Percentiles rank a stretch among this genome's conserved stretches.
phyloP scores from a whole-genome alignment of 495 filamentous ascomycete genomes.

The Pseudevernia furfuracea region DNA sequence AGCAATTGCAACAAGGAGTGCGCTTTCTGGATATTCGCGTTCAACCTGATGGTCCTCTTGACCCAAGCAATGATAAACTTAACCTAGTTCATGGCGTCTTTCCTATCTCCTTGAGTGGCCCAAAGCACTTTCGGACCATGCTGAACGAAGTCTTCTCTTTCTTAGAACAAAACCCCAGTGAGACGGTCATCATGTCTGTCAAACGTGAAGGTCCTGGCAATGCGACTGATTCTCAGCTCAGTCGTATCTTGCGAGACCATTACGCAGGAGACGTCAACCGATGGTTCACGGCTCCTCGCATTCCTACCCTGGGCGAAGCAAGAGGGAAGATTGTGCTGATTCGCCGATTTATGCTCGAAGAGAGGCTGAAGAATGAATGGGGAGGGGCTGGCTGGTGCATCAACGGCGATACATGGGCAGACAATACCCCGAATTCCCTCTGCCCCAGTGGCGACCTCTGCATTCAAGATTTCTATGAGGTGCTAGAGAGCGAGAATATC shows the following conservation, averaged over 20 bases:
- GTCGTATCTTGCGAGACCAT: conserved; percentile 58
- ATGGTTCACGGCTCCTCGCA: conserved; percentile 75
- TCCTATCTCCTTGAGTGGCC: conserved; percentile 62
- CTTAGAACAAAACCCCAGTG: conserved; percentile 66
- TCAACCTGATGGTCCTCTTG: conserved; percentile 50
- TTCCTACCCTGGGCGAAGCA: conserved; percentile 73
- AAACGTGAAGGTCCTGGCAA: conserved; percentile 84
- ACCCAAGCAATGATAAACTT: conserved; percentile 48
- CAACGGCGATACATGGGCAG: conserved; percentile 74
- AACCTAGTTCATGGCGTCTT: conserved; percentile 71
- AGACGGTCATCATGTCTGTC: conserved; percentile 77
- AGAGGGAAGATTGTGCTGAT: conserved; percentile 80
- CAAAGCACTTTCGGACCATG: conserved; percentile 67
- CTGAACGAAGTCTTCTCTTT: conserved; percentile 64
- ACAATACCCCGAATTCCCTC: conserved; percentile 73
- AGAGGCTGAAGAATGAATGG: conserved; percentile 50
- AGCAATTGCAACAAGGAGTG: conserved; percentile 82
- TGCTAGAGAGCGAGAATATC: conserved; percentile 66
- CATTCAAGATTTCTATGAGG: conserved; percentile 94
- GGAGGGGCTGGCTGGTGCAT: conserved; percentile 68
- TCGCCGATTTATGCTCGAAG: conserved; percentile 66
- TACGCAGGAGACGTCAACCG: conserved; percentile 55
- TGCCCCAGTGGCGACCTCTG: conserved; percentile 68
- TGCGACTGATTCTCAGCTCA: conserved; percentile 72
- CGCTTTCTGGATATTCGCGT: conserved; percentile 92